A percentile compares a stretch with the other conserved stretches of the same genome.
phyloP scores from a whole-genome alignment of 2,329 filamentous ascomycete species.

The Fusarium austroafricanum region DNA sequence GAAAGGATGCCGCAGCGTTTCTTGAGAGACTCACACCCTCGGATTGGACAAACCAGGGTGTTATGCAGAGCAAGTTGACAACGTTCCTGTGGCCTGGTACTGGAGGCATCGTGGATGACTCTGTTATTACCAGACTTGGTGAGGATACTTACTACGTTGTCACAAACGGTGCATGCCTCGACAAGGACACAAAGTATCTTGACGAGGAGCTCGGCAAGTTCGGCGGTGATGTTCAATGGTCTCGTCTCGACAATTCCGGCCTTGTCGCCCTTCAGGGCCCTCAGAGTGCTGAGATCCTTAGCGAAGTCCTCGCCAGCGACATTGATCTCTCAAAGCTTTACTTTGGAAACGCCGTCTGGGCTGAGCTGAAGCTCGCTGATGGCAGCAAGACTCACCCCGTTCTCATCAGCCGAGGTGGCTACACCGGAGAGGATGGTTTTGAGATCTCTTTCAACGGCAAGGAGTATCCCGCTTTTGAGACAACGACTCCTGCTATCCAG shows the following conservation, averaged over 20 bases:
- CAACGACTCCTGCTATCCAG: slow-evolving; percentile 69
- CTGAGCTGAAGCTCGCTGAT: slow-evolving; percentile 71
- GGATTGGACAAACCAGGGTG: slow-evolving; percentile 70
- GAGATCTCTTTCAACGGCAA: slow-evolving; percentile 81
- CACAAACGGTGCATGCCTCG: slow-evolving; percentile 91
- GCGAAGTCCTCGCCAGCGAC: slow-evolving; percentile 66
- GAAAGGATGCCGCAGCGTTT: slow-evolving; percentile 82
- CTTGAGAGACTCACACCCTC: slow-evolving; percentile 87
- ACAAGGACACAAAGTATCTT: slow-evolving; percentile 87
- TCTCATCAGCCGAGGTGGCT: slow-evolving; percentile 87
- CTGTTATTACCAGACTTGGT: slow-evolving; percentile 84
- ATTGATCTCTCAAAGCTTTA: slow-evolving; percentile 75
- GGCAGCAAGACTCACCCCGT: slow-evolving; percentile 56
- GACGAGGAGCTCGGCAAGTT: slow-evolving; percentile 72
- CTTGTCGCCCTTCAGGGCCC: slow-evolving; percentile 93
- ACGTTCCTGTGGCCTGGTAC: slow-evolving; percentile 81
- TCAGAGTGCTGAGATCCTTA: slow-evolving; percentile 75
- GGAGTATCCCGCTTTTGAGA: slow-evolving; percentile 55
- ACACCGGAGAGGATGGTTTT: slow-evolving; percentile 98
- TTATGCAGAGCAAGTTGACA: slow-evolving; percentile 83
- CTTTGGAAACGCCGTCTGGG: slow-evolving; percentile 81
- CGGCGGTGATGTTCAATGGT: slow-evolving; percentile 71
- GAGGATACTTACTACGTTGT: slow-evolving; percentile 88
- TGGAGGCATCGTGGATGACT: slow-evolving; percentile 95
- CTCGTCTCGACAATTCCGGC: slow-evolving; percentile 77